Evolutionary conservation across 1,284 basidiomycete genomes (phyloP).

Genomic region (Amylostereum chailletii): DNA sequence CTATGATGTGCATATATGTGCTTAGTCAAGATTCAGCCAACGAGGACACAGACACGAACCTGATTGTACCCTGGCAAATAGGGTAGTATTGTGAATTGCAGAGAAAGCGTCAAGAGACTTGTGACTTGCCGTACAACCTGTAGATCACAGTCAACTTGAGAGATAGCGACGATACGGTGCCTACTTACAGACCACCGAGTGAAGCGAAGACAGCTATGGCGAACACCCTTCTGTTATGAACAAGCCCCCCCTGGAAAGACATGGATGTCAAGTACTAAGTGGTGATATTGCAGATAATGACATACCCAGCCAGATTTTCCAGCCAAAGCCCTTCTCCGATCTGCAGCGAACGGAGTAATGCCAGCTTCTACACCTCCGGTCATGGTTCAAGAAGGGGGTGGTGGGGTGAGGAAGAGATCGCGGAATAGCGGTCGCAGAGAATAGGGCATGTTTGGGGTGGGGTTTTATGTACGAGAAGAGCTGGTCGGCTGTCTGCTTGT

Average conservation of each 20-base stretch:
- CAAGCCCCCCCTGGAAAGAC: conserved; percentile 40
- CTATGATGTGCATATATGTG: conserved; percentile 21
- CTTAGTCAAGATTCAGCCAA: conserved; percentile 1
- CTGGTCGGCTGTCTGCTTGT: background rate
- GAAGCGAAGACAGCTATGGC: conserved; percentile 65
- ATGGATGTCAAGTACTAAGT: conserved; percentile 1
- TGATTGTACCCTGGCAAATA: conserved; percentile 49
- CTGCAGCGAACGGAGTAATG: conserved; percentile 22
- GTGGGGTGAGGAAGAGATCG: background rate
- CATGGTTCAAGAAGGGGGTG: conserved; percentile 21
- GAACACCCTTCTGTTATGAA: conserved; percentile 54
- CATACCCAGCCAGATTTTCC: conserved; percentile 62
- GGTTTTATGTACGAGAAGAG: background rate
- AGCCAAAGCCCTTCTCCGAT: conserved; percentile 44
- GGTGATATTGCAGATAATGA: conserved; percentile 3
- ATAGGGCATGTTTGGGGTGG: background rate
- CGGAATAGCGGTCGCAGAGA: background rate
- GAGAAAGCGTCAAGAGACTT: no score
- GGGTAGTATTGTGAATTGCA: no score
- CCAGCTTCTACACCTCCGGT: conserved; percentile 25
- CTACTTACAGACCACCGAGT: conserved; percentile 58
- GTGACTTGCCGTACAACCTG: no score
- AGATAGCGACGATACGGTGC: background rate
- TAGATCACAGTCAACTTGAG: no score
- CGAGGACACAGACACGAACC: conserved; percentile 24